phyloP scores from a whole-genome alignment of 768 basidiomycete species.

The Pisolithus marmoratus region DNA sequence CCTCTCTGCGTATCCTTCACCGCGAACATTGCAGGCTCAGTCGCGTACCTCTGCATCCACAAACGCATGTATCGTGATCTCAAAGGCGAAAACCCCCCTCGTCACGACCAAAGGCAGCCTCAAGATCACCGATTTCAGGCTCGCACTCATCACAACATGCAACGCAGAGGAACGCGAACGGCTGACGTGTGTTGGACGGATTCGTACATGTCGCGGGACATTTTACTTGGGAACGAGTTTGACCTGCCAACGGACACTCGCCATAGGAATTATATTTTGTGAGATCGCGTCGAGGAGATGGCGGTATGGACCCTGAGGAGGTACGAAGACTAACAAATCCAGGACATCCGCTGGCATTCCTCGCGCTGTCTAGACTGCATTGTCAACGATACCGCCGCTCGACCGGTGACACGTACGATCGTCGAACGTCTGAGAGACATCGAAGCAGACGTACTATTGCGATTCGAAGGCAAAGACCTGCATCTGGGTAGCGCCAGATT shows the following conservation, averaged over 20 bases:
- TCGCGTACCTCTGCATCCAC: slow-evolving; percentile 96
- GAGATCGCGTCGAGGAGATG: slow-evolving; percentile 84
- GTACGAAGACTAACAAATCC: slow-evolving; percentile 59
- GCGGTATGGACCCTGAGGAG: slow-evolving; percentile 73
- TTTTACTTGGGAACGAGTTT: slow-evolving; percentile 86
- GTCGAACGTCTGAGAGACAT: slow-evolving; percentile 75
- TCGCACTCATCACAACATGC: slow-evolving; percentile 88
- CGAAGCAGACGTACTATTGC: slow-evolving; percentile 74
- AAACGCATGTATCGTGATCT: slow-evolving; percentile 87
- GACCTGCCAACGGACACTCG: slow-evolving; percentile 93
- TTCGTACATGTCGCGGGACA: slow-evolving; percentile 97
- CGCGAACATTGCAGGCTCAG: slow-evolving; percentile 86
- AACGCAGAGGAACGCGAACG: slow-evolving; percentile 87
- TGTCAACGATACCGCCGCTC: slow-evolving; percentile 50
- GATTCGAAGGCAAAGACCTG: slow-evolving; percentile 60
- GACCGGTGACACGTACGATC: slow-evolving; percentile 76
- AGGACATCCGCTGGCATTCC: slow-evolving; percentile 75
- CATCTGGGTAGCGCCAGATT: slow-evolving; percentile 86
- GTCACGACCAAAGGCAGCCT: slow-evolving; percentile 90
- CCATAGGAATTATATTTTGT: slow-evolving; percentile 87
- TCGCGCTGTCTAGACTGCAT: slow-evolving; percentile 79
- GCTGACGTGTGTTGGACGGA: slow-evolving; percentile 83
- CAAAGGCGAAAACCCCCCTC: slow-evolving; percentile 94
- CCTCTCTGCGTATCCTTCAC: slow-evolving; percentile 90
- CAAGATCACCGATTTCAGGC: slow-evolving; percentile 99